Evolutionary conservation across 352 stramenopile species (phyloP).

Genomic region (Plasmopara viticola): DNA sequence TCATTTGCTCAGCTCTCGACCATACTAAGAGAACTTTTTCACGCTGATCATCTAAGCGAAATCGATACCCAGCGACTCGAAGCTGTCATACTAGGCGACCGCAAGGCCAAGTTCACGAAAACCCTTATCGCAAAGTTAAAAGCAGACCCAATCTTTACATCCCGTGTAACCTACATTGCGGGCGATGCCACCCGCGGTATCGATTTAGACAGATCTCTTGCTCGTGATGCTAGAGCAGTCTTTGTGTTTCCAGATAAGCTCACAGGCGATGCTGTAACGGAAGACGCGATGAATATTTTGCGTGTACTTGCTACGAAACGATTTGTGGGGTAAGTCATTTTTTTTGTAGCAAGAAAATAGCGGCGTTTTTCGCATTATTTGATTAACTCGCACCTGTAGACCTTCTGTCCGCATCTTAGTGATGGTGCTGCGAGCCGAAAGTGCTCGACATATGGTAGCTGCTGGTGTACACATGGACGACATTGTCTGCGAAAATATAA

Average conservation of each 20-base stretch:
- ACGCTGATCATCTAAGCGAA: constrained; percentile 66
- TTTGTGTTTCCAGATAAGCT: constrained; percentile 86
- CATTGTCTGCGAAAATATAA: constrained; percentile 83
- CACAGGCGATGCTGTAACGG: constrained; percentile 53
- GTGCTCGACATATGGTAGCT: constrained; percentile 69
- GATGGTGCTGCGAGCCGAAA: constrained; percentile 73
- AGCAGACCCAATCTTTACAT: constrained; percentile 71
- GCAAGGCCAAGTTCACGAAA: constrained; percentile 66
- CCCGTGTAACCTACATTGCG: constrained; percentile 74
- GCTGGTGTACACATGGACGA: constrained; percentile 69
- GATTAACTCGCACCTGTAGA: constrained; percentile 23
- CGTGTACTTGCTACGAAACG: constrained; percentile 62
- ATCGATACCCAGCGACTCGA: constrained; percentile 44
- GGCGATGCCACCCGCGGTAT: constrained; percentile 60
- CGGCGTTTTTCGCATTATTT: constrained; percentile 9
- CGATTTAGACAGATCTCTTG: constrained; percentile 64
- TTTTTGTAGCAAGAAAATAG: neutral
- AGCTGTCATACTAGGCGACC: constrained; percentile 64
- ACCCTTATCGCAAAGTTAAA: constrained; percentile 65
- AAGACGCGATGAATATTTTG: constrained; percentile 86
- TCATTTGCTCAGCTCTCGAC: constrained; percentile 76
- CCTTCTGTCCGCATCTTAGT: constrained; percentile 59
- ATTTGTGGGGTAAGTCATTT: constrained; percentile 49
- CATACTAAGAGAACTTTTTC: constrained; percentile 84
- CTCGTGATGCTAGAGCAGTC: constrained; percentile 51